Percentiles rank a stretch among this genome's conserved stretches.
phyloP scores from a whole-genome alignment of 2,329 filamentous ascomycete species.

The Microsporum ferrugineum region DNA sequence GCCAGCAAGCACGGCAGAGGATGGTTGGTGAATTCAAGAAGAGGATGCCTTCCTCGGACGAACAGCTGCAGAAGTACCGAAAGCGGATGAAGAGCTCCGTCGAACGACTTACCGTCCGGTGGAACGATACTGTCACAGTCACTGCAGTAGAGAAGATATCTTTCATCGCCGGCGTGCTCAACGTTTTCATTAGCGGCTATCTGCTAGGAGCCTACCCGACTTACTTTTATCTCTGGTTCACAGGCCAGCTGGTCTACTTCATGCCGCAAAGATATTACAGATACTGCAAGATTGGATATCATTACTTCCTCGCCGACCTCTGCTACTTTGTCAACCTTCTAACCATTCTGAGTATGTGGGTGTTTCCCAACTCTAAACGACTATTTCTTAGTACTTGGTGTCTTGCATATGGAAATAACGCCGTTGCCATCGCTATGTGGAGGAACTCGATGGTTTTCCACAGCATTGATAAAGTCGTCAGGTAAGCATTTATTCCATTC shows the following conservation, averaged over 20 bases:
- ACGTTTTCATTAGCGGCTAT: conserved; percentile 94
- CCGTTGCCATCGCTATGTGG: conserved; percentile 97
- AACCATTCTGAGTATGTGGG: conserved; percentile 70
- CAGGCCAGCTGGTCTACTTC: conserved; percentile 75
- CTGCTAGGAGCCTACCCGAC: conserved; percentile 76
- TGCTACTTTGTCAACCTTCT: conserved; percentile 98
- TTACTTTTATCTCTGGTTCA: conserved; percentile 89
- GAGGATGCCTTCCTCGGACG: conserved; percentile 73
- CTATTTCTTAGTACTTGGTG: conserved; percentile 89
- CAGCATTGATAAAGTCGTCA: conserved; percentile 94
- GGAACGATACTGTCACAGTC: conserved; percentile 82
- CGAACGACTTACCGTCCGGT: conserved; percentile 72
- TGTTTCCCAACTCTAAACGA: conserved; percentile 79
- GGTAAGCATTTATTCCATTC: conserved; percentile 39
- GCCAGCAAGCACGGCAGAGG: conserved; percentile 68
- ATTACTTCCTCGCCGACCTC: conserved; percentile 93
- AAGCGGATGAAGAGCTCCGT: conserved; percentile 78
- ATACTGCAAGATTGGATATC: conserved; percentile 82
- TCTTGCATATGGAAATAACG: conserved; percentile 90
- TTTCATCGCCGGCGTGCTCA: conserved; percentile 91
- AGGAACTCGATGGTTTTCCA: conserved; percentile 97
- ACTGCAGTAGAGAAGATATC: conserved; percentile 86
- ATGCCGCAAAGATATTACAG: conserved; percentile 92
- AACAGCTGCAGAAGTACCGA: conserved; percentile 83
- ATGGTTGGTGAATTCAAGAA: conserved; percentile 90